Base-by-base conservation (phyloP, 23 red algal species). In the Gracilaria vermiculophylla region DNA sequence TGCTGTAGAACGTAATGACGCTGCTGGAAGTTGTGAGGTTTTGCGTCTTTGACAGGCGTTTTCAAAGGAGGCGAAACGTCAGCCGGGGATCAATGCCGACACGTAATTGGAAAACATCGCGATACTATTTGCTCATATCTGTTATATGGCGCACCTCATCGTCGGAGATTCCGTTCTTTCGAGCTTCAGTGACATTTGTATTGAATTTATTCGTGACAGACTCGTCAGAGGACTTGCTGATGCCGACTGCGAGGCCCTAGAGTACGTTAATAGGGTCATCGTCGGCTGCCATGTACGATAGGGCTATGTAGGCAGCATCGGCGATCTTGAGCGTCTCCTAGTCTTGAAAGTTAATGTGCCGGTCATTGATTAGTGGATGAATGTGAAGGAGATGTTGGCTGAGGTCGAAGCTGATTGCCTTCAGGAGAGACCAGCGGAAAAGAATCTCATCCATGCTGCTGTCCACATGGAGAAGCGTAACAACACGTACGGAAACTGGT, bases 361-460 rank as follows among this genome's bases (percentile, higher is more conserved):
- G 25, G 47, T 79, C 27, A 27, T 83, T 15, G 1, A 66, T 66
- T 4, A 8, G 7, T 10, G 2, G 6, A 23, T 41, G 21, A 4
- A 83, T n/a, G 1, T 16, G 40, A 5, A n/a, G 7, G 15, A 83
- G 52, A 33, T 83, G 56, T 3, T 8, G 23, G 4, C 41, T 48
- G 3, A 83, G 37, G 36, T 83, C 33, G 34, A 67, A 83, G 5
- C 79, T 57, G 20, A 83, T 61, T 44, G 37, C 21, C 15, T 83
- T 83, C 1, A 83, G 60, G 52, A 83, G 44, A 23, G 79, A 57
- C 40, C 60, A 2, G 5, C 79, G 56, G 14, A 83, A 34, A 8
- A 83, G 79, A 36, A 83, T 34, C 13, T 83, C 79, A 40, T 62
- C 79, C 79, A 83, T 83, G 7, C 6, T 2, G 14, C 35, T 2